Percentiles rank a stretch among this genome's conserved stretches.
phyloP scores from a whole-genome alignment of 495 filamentous ascomycete genomes.

The Friedmanniomyces simplex region DNA sequence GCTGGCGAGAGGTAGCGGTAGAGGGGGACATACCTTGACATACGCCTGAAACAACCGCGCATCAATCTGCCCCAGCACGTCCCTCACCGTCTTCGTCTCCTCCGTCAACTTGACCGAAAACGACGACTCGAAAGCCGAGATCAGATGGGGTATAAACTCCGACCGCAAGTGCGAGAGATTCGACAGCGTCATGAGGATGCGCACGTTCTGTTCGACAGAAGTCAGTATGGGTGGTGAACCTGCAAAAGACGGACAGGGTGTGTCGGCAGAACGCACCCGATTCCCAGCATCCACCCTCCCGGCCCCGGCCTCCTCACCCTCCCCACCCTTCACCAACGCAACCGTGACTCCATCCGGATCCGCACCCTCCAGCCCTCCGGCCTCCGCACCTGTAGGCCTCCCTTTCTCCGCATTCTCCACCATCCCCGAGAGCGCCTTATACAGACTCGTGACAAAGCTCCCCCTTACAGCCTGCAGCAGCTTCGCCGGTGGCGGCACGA shows the following conservation, averaged over 20 bases:
- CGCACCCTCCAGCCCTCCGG: conserved; percentile 29
- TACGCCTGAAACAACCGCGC: conserved; percentile 82
- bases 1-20: too few species aligned
- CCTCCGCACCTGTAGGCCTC: conserved; percentile 47
- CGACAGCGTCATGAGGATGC: conserved; percentile 82
- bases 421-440: conserved; percentile 85
- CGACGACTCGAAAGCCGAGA: conserved; percentile 74
- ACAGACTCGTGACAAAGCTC: conserved; percentile 82
- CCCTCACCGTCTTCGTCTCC: conserved; percentile 77
- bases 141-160: conserved; percentile 69
- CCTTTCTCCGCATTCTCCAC: conserved; percentile 85
- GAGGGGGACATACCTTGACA: conserved; percentile 35
- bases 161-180: conserved; percentile 73
- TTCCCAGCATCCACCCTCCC: conserved; percentile 48
- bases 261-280: conserved; percentile 43
- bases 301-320: not conserved
- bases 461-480: conserved; percentile 72
- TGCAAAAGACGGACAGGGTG: conserved; percentile 9
- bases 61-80: conserved; percentile 84
- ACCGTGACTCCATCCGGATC: not conserved
- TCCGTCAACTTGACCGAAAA: conserved; percentile 88
- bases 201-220: conserved; percentile 55
- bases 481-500: conserved; percentile 72
- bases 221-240: too few species aligned
- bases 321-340: not conserved